Evolutionary conservation across 768 basidiomycete genomes (phyloP), one percentile per base, ranked within the genome.

Genomic region (Pisolithus albus): DNA sequence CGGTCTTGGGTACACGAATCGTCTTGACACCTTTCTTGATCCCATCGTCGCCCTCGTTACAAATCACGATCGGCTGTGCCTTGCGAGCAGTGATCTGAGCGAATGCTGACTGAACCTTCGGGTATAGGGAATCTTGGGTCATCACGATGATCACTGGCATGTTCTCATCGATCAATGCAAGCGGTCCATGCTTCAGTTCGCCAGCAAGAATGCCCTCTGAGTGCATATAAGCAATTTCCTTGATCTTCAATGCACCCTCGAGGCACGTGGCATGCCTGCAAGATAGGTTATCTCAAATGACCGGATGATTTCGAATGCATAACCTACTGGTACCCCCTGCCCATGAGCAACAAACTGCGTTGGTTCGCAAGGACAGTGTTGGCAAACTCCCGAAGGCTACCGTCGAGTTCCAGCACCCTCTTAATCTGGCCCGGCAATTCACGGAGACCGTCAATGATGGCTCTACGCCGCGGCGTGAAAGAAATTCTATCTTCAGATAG

Each of bases 71-170:
- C 49, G 89, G 90, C 56, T 90, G 86, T 46, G 94, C 96, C 70
- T 94, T 95, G 68, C 96, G 88, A 42, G 96, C 95, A 4, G 92
- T 95, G 69, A 99, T 95, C 72, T 99, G 96, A 24, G 92, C 74
- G 59, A 96, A 91, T 37, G 96, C 96, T 7, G 86, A 88, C 64
- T 97, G 93, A 42, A 97, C 94, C 77, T 99, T 98, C 64, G 94
- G 92, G 73, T 98, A 98, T 23, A 98, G 75, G 41, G 93, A 96
- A 72, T 99, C 96, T 58, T 90, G 87, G 26, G 96, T 99, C 96
- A 99, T 99, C 73, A 99, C 83, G 72, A 99, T 92, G 75, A 98
- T 98, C 60, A 98, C 92, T 39, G 92, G 83, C 88, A 96, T 92
- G 74, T 95, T 93, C 74, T 98, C 96, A 65, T 99, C 96, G 62